These are phyloP conservation scores for Cenococcum geophilum DNA, from an alignment of 495 filamentous ascomycete species.

Conservation along the genomic window DNA sequence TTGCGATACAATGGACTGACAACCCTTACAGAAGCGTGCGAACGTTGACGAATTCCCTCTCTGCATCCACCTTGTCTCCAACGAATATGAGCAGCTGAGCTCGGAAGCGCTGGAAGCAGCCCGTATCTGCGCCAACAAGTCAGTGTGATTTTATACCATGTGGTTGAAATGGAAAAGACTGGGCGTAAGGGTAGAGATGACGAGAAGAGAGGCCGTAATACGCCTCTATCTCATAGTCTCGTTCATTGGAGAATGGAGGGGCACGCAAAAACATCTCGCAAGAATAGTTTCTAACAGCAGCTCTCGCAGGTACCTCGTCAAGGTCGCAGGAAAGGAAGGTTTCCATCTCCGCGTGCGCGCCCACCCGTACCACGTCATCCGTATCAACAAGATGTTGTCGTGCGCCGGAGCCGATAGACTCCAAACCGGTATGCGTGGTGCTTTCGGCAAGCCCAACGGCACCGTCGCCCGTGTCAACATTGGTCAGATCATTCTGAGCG, in stretches of 20 bases:
- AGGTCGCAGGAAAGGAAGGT: conserved; percentile 94
- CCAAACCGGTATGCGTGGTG: conserved; percentile 99
- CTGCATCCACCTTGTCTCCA: conserved; percentile 92
- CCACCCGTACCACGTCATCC: conserved; percentile 98
- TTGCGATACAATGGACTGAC: too few relatives aligned
- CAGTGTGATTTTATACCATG: background rate
- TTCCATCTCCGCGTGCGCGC: conserved; percentile 98
- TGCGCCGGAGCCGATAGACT: conserved; percentile 99
- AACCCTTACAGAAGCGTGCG: conserved; percentile 72
- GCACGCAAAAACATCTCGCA: too few relatives aligned
- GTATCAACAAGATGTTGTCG: conserved; percentile 99
- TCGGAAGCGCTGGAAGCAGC: conserved; percentile 98
- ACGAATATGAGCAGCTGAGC: conserved; percentile 98
- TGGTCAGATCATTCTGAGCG: conserved; percentile 93
- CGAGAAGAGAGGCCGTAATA: too few relatives aligned
- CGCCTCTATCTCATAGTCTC: too few relatives aligned
- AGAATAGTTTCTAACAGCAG: too few relatives aligned
- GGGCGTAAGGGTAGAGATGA: too few relatives aligned
- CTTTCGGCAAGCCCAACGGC: conserved; percentile 98
- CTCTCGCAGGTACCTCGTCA: conserved; percentile 73
- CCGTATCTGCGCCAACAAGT: conserved; percentile 65
- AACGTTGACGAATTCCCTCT: conserved; percentile 97
- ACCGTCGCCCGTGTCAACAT: conserved; percentile 98
- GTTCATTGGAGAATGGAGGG: too few relatives aligned
- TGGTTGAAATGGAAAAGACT: too few relatives aligned